phyloP scores from a whole-genome alignment of 2,329 filamentous ascomycete species.

The Periconia macrospinosa region DNA sequence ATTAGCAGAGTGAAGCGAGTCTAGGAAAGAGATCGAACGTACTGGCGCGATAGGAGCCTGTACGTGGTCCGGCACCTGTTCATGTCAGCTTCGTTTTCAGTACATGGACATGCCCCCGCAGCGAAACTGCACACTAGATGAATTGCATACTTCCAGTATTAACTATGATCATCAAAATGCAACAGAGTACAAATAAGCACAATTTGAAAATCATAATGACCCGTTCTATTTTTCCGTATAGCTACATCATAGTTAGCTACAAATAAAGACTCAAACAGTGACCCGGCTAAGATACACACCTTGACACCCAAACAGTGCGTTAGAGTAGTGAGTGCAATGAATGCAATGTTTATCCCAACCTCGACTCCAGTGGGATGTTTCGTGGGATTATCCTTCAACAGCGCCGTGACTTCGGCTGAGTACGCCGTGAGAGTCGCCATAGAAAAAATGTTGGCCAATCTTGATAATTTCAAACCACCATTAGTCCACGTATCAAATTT shows the following conservation, averaged over 20 bases:
- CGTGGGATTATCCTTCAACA: constrained; percentile 14
- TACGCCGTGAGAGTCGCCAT: constrained; percentile 28
- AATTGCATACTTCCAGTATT: constrained; percentile 24
- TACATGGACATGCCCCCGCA: too few species aligned
- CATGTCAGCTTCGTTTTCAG: background rate
- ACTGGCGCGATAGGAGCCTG: constrained; percentile 15
- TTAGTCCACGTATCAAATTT: background rate
- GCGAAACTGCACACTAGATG: background rate
- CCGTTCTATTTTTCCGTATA: constrained; percentile 36
- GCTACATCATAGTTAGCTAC: constrained; percentile 11
- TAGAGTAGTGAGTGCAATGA: constrained; percentile 25
- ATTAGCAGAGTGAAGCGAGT: background rate
- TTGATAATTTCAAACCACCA: background rate
- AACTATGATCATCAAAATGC: constrained; percentile 28
- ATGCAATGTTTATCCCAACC: constrained; percentile 21
- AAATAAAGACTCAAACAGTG: background rate
- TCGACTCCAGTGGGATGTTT: constrained; percentile 14
- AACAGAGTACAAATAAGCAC: constrained; percentile 26
- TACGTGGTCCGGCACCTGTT: constrained; percentile 12
- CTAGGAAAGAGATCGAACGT: background rate
- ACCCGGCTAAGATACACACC: constrained; percentile 5
- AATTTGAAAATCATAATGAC: constrained; percentile 36
- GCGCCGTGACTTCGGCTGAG: constrained; percentile 21
- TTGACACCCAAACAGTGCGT: constrained; percentile 27
- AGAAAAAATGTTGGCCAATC: constrained; percentile 22